Evolutionary conservation across 2,329 filamentous ascomycete genomes (phyloP), one percentile per base, ranked within the genome.

Genomic region (Colletotrichum orbiculare): DNA sequence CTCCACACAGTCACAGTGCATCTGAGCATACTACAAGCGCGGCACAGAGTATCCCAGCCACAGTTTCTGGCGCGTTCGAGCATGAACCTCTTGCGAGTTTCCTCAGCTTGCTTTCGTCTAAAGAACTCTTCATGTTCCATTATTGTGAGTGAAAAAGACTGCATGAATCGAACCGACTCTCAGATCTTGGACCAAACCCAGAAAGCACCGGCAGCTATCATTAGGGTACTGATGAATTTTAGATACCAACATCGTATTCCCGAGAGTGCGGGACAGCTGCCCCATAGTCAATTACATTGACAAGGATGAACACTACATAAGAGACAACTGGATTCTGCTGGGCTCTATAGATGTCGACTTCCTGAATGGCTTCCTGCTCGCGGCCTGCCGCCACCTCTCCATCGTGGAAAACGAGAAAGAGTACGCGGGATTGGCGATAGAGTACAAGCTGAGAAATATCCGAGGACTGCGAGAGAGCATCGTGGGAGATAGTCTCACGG

Each of bases 11-110:
- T 15, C 15, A 17, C 2, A 10, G 4, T 10, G 34, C 4, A 9
- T 38, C 48, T 15, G 37, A 35, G 4, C 35, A 38, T 15, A 35
- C n/a, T 33, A 38, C 13, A 50, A 17, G n/a, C 0, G 11, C 17
- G 8, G 13, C 0, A 12, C 17, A 11, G 8, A 35, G 17, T 3
- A 45, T 43, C 3, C 50, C 8, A 3, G 34, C 39, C 15, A 17
- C 41, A 8, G n/a, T 60, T 38, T 47, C 49, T 3, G 25, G 42
- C 4, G n/a, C 50, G 4, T 48, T 54, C 33, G 42, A 61, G 25
- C 58, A 61, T 17, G 58, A 61, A 34, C 58, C 58, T 5, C 43
- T 61, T 3, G 58, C 58, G 25, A 54, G 58, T 43, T 61, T 61
- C 33, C 15, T 47, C 10, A 38, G 15, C 7, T 61, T 42, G 12